Evolutionary conservation across 345 rosid genomes (phyloP).

Genomic region (Corchorus capsularis): DNA sequence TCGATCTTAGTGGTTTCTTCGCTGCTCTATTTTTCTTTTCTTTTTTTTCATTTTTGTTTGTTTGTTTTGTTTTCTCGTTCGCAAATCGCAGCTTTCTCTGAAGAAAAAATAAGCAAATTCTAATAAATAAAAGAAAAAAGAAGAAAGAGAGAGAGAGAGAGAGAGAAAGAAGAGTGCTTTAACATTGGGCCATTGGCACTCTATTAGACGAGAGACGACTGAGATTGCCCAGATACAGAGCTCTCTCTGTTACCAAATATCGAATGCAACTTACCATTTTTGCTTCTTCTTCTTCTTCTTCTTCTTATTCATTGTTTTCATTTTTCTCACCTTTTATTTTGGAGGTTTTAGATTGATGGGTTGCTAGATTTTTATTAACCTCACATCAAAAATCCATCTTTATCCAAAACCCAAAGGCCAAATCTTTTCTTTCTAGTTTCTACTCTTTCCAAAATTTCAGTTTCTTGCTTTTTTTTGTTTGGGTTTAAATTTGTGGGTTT

Average conservation of each 20-base stretch:
- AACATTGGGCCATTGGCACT: slow-evolving; percentile 9
- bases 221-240: background rate
- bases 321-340: background rate
- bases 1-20: background rate
- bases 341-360: background rate
- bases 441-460: background rate
- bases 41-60: background rate
- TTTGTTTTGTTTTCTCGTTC: background rate
- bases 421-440: background rate
- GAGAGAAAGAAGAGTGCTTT: background rate
- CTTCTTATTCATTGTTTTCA: slow-evolving; percentile 18
- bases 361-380: slow-evolving; percentile 34
- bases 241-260: background rate
- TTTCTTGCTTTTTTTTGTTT: slow-evolving; percentile 14
- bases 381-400: slow-evolving; percentile 26
- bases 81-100: background rate
- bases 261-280: slow-evolving; percentile 27
- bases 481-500: slow-evolving; percentile 1
- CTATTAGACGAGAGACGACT: slow-evolving; percentile 15
- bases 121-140: background rate
- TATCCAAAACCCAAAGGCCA: background rate
- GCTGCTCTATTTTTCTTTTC: background rate
- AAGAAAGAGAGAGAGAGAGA: background rate
- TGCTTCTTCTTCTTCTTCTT: background rate
- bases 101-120: background rate